Percentiles rank a stretch among this genome's conserved stretches.
Conservation (phyloP, 768 basidiomycete species). For the Lentinula sp. region DNA sequence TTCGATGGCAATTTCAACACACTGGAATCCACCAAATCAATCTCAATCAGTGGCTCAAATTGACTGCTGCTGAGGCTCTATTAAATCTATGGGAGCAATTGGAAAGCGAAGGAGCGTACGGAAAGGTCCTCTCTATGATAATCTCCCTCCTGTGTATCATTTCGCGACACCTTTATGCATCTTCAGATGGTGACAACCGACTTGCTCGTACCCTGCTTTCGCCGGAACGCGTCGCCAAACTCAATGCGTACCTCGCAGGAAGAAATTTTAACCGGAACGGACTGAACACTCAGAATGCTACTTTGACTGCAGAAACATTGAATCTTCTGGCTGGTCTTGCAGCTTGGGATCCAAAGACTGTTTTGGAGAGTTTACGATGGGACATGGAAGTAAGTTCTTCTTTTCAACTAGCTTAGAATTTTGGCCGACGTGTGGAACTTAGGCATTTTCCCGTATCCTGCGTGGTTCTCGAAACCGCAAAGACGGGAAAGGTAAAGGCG, state of each 20-base stretch:
- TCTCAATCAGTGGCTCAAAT: background rate
- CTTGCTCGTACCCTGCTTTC: background rate
- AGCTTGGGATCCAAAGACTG: background rate
- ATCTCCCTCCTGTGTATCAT: background rate
- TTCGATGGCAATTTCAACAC: background rate
- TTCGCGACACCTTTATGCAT: background rate
- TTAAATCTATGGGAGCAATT: background rate
- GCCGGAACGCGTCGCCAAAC: background rate
- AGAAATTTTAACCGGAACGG: background rate
- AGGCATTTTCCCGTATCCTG: background rate
- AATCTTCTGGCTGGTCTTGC: background rate
- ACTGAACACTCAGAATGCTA: background rate
- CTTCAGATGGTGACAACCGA: background rate
- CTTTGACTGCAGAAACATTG: background rate
- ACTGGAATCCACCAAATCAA: background rate
- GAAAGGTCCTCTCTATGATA: background rate
- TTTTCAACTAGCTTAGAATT: background rate
- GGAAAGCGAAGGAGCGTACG: background rate
- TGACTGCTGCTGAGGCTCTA: background rate
- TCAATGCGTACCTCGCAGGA: background rate
- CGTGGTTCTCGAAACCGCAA: background rate
- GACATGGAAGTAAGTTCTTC: background rate
- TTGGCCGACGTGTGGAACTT: background rate
- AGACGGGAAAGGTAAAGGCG: conserved; percentile 1
- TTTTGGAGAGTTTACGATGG: background rate